Base-by-base conservation (phyloP, 768 basidiomycete species). In the Amyloporia xantha region DNA sequence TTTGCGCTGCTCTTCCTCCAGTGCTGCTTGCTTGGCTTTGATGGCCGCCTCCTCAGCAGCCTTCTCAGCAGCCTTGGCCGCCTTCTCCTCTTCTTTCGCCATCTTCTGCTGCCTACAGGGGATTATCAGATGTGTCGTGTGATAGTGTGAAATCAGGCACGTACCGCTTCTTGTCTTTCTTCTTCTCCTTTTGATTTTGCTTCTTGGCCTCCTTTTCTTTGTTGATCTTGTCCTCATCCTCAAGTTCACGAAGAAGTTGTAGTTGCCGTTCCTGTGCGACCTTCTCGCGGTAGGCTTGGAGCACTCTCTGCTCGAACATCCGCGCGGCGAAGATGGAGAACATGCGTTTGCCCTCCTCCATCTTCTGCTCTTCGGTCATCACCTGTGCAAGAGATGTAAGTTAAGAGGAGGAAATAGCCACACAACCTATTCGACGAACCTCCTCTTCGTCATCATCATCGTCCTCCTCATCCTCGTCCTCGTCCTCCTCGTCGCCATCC, bases 311-410 rank as follows among this genome's bases (percentile, higher is more conserved):
- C 70, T 99, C 96, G 66, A 99, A 98, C 94, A 98, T 96, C 47
- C 96, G 82, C 37, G 96, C 96, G 13, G 96, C 96, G 60, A 99
- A 99, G 68, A 99, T 96, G 55, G 92, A 93, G 73, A 99, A 99
- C 96, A 99, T 99, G 44, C 91, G 81, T 67, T 94, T 92, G 57
- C 96, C 96, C 70, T 98, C 96, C 68, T 97, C 95, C 87, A 95
- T 94, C 70, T 95, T 94, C 70, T 97, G 91, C 67, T 91, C 89
- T 66, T 97, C 94, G 2, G 94, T 93, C 79, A 95, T 80, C 41
- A 78, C 73, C 82, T 86, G 56, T 48, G 54, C 48, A 26, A 19
- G 44, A 44, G 50, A 41, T 56, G 53, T 42, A 19, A 53, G 48
- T 36, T 35, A 27, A 54, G 21, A 41, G 17, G 41, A 28, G 35